Conservation (phyloP, 2,329 filamentous ascomycete species). For the Mycocentrospora acerina region DNA sequence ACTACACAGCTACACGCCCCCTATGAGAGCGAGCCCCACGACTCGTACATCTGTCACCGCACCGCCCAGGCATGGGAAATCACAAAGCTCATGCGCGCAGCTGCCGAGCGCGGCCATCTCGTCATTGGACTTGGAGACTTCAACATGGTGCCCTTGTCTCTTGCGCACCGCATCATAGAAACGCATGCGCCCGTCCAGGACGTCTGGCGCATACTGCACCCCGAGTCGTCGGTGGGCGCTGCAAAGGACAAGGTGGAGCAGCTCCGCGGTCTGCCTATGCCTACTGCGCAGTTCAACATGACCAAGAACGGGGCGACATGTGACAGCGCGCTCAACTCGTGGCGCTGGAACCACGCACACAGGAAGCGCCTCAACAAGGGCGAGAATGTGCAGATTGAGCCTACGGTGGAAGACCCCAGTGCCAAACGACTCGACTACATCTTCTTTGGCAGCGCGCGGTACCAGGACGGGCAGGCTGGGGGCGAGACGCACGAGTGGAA, state of each 20-base stretch:
- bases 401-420: constrained; percentile 65
- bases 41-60: constrained; percentile 87
- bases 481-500: constrained; percentile 58
- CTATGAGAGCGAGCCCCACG: constrained; percentile 76
- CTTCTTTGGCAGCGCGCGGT: constrained; percentile 60
- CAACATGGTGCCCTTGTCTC: constrained; percentile 88
- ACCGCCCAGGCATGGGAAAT: constrained; percentile 95
- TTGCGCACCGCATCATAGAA: constrained; percentile 81
- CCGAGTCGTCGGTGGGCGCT: constrained; percentile 77
- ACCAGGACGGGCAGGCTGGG: constrained; percentile 28
- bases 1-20: constrained; percentile 69
- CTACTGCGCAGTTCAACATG: constrained; percentile 77
- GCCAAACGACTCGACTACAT: constrained; percentile 96
- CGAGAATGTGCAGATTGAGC: constrained; percentile 64
- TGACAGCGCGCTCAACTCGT: constrained; percentile 84
- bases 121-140: constrained; percentile 90
- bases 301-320: constrained; percentile 82
- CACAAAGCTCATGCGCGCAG: constrained; percentile 80
- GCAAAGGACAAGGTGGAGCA: constrained; percentile 68
- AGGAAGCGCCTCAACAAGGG: constrained; percentile 68
- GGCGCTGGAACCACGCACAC: constrained; percentile 78
- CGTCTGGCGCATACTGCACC: constrained; percentile 81
- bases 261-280: constrained; percentile 65
- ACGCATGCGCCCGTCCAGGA: constrained; percentile 77
- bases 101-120: constrained; percentile 76